Conservation (phyloP, 257 asterid species). For the Nicotiana paniculata region DNA sequence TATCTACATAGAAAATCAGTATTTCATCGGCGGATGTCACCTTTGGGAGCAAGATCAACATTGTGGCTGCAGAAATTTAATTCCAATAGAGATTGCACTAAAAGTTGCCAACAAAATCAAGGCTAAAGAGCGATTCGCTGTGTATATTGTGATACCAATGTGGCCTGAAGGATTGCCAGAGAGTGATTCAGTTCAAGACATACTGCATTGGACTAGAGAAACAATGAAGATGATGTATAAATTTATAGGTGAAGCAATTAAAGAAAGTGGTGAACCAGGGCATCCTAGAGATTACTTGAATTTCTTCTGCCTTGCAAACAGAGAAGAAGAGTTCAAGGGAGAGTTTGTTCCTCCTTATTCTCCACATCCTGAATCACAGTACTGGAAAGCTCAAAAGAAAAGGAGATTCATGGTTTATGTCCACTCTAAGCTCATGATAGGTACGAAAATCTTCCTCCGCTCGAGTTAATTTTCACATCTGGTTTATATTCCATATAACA, state of each 20-base stretch:
- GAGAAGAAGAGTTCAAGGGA: constrained; percentile 62
- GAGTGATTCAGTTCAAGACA: constrained; percentile 72
- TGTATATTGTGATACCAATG: constrained; percentile 72
- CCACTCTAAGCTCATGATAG: constrained; percentile 93
- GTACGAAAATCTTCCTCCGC: constrained; percentile 24
- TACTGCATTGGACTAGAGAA: constrained; percentile 72
- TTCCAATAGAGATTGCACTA: constrained; percentile 75
- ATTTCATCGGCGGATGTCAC: constrained; percentile 85
- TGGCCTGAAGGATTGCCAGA: constrained; percentile 94
- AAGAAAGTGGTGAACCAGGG: constrained; percentile 42
- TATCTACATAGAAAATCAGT: constrained; percentile 80
- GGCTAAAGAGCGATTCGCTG: constrained; percentile 57
- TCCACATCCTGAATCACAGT: constrained; percentile 64
- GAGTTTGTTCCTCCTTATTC: constrained; percentile 78
- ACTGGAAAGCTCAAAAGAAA: constrained; percentile 65
- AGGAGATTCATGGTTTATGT: constrained; percentile 93
- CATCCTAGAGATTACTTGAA: constrained; percentile 78
- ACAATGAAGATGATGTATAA: constrained; percentile 86
- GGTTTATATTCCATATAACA: no score
- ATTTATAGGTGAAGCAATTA: constrained; percentile 54
- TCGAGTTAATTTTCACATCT: no score
- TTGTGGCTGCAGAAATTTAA: constrained; percentile 74
- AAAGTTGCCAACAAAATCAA: constrained; percentile 55
- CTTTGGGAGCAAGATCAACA: constrained; percentile 77
- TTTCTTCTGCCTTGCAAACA: constrained; percentile 82